Evolutionary conservation across 371 early-diverging fungal species (phyloP), one percentile per base, ranked within the genome.

Genomic region (Fennellomyces sp.): DNA sequence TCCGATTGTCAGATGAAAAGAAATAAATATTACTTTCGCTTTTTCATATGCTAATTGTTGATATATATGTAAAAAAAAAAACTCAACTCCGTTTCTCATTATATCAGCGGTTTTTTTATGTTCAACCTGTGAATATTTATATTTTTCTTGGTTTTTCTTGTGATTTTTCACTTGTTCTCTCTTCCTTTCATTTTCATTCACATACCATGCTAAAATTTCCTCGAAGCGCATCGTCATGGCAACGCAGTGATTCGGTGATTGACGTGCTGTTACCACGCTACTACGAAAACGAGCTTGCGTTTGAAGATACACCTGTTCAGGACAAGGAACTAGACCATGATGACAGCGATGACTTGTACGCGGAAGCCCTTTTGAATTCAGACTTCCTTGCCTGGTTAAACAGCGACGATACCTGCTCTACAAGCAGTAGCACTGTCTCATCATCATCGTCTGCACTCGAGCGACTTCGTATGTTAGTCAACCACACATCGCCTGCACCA

Each of bases 301-400:
- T 51, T 5, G 49, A 42, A 26, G 57, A 50, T 36, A 25, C 30
- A 42, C 56, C 72, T 52, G 17, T 8, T 21, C 45, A n/a, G n/a
- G 10, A 19, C 21, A 45, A 45, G 23, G 76, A 75, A 35, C 54
- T 75, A 11, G 56, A 41, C 15, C 42, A 71, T 61, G 71, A 71
- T 26, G 70, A 71, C 50, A 56, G 67, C 28, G 75, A 74, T 56
- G 54, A 63, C 2, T n/a, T 59, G 49, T 75, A 75, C 56, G 56
- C 69, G 17, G 60, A 63, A 12, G 59, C 64, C 6, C 42, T 75
- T 23, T 51, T 71, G 31, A 61, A 71, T 51, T 69, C 72, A 3
- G 68, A 69, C 11, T 64, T 75, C 25, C 28, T 65, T 28, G 60
- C 61, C 0, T 65, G 63, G 59, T 60, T 75, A 2, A 52, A 60